phyloP scores from a whole-genome alignment of 2,329 filamentous ascomycete genomes.

The Trichothecium roseum region DNA sequence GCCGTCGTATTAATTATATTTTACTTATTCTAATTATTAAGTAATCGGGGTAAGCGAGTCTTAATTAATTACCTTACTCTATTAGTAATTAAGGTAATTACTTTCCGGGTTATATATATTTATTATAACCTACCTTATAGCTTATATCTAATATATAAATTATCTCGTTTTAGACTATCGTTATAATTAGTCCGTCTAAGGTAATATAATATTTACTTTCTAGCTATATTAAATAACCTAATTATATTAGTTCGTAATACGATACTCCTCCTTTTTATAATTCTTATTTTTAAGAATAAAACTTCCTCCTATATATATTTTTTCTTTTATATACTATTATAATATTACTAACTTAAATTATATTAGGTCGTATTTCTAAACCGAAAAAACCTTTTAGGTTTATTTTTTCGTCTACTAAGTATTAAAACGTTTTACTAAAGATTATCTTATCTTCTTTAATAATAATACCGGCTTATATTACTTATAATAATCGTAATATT shows the following conservation, averaged over 20 bases:
- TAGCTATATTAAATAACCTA: too few relatives aligned
- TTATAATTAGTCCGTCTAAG: too few relatives aligned
- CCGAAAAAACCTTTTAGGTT: not conserved
- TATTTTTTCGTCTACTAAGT: not conserved
- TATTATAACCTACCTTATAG: not conserved
- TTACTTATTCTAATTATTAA: too few relatives aligned
- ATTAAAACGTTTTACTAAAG: not conserved
- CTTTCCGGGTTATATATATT: not conserved
- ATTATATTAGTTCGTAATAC: too few relatives aligned
- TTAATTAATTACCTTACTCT: not conserved
- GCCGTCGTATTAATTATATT: too few relatives aligned
- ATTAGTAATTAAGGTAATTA: not conserved
- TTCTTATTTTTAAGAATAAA: not conserved
- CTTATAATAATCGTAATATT: not conserved
- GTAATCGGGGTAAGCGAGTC: too few relatives aligned
- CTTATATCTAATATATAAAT: not conserved
- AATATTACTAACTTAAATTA: not conserved
- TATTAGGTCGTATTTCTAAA: not conserved
- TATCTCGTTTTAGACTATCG: too few relatives aligned
- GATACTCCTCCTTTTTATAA: not conserved
- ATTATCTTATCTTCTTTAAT: not conserved
- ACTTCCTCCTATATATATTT: not conserved
- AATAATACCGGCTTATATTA: conserved; percentile 1
- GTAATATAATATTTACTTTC: too few relatives aligned
- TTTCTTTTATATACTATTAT: not conserved